Evolutionary conservation across 2,329 filamentous ascomycete species (phyloP).

Genomic region (Trichoderma asperellum): DNA sequence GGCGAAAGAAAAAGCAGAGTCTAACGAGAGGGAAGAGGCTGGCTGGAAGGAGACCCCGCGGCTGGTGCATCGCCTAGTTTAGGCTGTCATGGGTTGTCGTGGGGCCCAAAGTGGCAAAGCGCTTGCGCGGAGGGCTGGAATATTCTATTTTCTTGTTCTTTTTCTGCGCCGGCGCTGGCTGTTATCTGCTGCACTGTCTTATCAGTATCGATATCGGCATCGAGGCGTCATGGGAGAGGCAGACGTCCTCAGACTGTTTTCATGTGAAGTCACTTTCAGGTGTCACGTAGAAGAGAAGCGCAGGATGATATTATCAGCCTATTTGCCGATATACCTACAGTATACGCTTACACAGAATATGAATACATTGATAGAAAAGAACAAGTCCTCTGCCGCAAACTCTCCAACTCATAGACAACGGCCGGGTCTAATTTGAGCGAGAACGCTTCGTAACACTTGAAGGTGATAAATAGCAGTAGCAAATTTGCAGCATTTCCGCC

Average conservation of each 20-base stretch:
- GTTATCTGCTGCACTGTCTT: background rate
- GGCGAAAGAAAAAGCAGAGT: background rate
- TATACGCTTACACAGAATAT: background rate
- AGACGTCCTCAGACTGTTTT: background rate
- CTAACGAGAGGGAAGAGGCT: background rate
- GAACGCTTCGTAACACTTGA: background rate
- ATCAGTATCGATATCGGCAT: background rate
- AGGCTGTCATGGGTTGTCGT: slow-evolving; percentile 12
- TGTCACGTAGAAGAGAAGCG: background rate
- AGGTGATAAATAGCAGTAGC: background rate
- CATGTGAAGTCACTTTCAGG: background rate
- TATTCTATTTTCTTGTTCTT: slow-evolving; percentile 6
- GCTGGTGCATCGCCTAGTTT: background rate
- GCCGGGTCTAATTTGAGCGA: background rate
- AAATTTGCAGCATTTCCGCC: background rate
- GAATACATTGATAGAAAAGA: background rate
- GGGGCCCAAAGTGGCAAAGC: slow-evolving; percentile 21
- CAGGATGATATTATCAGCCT: background rate
- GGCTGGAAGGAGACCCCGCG: slow-evolving; percentile 3
- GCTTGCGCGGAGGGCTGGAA: slow-evolving; percentile 11
- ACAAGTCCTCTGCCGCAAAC: background rate
- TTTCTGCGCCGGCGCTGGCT: background rate
- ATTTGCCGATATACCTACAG: background rate
- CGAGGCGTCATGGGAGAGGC: background rate
- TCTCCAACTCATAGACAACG: background rate